Conservation (phyloP, 768 basidiomycete species). For the Rhodotorula babjevae region DNA sequence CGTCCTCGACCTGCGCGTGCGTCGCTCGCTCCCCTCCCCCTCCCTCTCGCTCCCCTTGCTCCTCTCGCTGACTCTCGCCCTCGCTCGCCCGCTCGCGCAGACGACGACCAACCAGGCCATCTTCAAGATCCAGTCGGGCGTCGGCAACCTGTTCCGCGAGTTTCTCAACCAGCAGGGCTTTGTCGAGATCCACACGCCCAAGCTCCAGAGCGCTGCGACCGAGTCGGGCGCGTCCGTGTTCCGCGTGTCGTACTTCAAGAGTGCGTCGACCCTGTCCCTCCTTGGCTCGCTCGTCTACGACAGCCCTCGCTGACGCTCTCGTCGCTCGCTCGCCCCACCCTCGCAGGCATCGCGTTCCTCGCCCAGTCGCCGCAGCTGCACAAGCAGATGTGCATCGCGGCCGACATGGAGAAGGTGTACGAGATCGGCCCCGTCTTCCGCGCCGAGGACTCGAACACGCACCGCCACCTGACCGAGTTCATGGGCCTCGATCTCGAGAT, state of each 20-base stretch:
- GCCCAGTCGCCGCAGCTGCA: conserved; percentile 96
- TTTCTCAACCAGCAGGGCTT: conserved; percentile 71
- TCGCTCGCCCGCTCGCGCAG: conserved; percentile 49
- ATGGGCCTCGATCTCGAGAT: conserved; percentile 98
- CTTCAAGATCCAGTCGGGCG: conserved; percentile 83
- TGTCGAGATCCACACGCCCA: conserved; percentile 93
- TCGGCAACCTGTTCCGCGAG: conserved; percentile 80
- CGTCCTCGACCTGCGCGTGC: conserved; percentile 82
- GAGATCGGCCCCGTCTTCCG: conserved; percentile 94
- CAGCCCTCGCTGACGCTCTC: no score
- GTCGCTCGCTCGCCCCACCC: background rate
- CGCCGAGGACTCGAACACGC: conserved; percentile 93
- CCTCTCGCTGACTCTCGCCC: background rate
- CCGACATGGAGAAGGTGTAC: conserved; percentile 96
- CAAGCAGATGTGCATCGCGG: conserved; percentile 99
- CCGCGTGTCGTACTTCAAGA: conserved; percentile 97
- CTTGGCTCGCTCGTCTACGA: background rate
- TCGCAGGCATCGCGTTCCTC: conserved; percentile 76
- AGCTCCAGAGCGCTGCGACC: conserved; percentile 92
- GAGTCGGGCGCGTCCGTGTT: conserved; percentile 96
- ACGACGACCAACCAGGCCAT: conserved; percentile 93
- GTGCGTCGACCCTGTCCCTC: conserved; percentile 48
- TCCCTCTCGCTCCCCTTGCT: background rate
- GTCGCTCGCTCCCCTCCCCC: conserved; percentile 37
- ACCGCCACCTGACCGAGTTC: conserved; percentile 97